Conservation (phyloP, 768 basidiomycete genomes). For the Ramaria sp. region DNA sequence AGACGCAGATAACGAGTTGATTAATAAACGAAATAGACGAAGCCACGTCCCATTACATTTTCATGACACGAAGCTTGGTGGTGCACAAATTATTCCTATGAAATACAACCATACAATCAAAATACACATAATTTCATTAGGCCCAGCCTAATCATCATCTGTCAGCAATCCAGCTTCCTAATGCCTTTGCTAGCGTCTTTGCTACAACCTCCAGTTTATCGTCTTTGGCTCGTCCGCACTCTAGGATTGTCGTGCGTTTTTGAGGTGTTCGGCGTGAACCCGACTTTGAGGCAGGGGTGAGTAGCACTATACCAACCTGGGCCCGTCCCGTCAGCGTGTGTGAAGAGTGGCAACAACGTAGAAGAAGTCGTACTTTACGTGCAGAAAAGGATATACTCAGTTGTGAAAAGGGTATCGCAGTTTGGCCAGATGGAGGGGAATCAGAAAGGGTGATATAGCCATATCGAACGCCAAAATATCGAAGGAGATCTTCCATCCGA, state of each 20-base stretch:
- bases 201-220: slow-evolving; percentile 3
- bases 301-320: not conserved
- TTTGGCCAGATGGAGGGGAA: not conserved
- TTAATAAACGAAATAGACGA: too few relatives aligned
- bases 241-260: slow-evolving; percentile 1
- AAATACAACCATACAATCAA: too few relatives aligned
- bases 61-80: too few relatives aligned
- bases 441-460: slow-evolving; percentile 20
- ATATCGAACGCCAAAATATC: slow-evolving; percentile 29
- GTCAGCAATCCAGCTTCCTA: not conserved
- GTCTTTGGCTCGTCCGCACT: not conserved
- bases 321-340: not conserved
- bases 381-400: slow-evolving; percentile 3
- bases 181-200: not conserved
- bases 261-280: not conserved
- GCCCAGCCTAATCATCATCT: not conserved
- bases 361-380: not conserved
- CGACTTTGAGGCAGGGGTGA: not conserved
- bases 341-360: not conserved
- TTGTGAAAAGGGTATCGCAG: not conserved
- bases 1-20: too few relatives aligned
- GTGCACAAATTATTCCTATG: too few relatives aligned
- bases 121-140: too few relatives aligned
- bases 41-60: too few relatives aligned
- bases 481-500: slow-evolving; percentile 66